Evolutionary conservation across 1,284 basidiomycete species (phyloP), one percentile per base, ranked within the genome.

Genomic region (Ustilago curta): DNA sequence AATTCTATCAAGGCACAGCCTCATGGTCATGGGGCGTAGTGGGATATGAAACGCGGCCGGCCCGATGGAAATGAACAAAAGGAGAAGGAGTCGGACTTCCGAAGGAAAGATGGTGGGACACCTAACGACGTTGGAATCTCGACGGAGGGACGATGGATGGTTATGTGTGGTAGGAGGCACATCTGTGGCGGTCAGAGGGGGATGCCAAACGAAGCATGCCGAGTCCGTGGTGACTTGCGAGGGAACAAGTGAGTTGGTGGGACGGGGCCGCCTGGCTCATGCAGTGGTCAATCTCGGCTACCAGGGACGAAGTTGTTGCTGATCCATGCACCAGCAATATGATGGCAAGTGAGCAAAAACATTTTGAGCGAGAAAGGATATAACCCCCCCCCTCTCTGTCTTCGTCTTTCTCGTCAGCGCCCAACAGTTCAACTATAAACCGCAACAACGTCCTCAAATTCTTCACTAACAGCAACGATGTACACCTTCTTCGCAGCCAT

Each of bases 401-500:
- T 48, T 19, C 8, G 14, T 31, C 27, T 8, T 48, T 8, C 11
- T n/a, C 29, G 19, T 31, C 47, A 48, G 31, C 27, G 9, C 27
- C 31, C 47, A 48, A 31, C 47, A 31, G 9, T n/a, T 9, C 45
- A 29, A 23, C n/a, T 48, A 21, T 8, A 21, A 57, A 25, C 44
- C 31, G 18, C 18, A 9, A 21, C 25, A 23, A 25, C 35, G 9
- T 14, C 35, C 4, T 56, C 40, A 6, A 19, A 8, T 1, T 21
- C 23, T 14, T 25, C 8, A 5, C 40, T 45, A 5, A 16, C 4
- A 45, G 7, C 14, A 18, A 40, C 27, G 2, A 50, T 55, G 51
- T 40, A 56, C n/a, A 39, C 40, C 35, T 27, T 9, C 37, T 45
- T 63, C 25, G 3, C 29, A 21, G 39, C 37, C 35, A 16, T 44